These are phyloP conservation scores for Lizonia empirigonia DNA, from an alignment of 2,329 filamentous ascomycete genomes.

Conservation along the genomic window DNA sequence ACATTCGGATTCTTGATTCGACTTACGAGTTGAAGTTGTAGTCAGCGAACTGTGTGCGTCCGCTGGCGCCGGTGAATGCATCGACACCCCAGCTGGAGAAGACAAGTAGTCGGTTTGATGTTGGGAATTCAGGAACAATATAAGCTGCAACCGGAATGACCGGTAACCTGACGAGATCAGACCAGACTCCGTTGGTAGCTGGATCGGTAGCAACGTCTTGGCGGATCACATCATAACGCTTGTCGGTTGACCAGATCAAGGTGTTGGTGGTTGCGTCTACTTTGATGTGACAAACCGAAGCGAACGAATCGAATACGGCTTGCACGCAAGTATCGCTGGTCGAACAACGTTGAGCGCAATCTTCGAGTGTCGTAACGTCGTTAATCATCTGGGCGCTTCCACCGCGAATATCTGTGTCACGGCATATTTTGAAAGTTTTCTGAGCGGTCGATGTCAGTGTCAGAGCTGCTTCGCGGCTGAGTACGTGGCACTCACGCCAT, in stretches of 20 bases:
- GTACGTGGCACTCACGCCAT: conserved; percentile 18
- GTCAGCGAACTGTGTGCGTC: conserved; percentile 33
- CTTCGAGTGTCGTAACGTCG: conserved; percentile 19
- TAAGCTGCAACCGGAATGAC: conserved; percentile 40
- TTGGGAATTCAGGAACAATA: conserved; percentile 33
- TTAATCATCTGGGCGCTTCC: conserved; percentile 22
- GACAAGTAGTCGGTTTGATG: conserved; percentile 28
- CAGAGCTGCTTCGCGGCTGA: not conserved
- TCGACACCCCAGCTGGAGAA: conserved; percentile 38
- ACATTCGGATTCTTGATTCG: not conserved
- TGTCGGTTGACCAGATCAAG: conserved; percentile 36
- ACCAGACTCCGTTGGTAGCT: conserved; percentile 31
- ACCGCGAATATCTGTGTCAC: conserved; percentile 32
- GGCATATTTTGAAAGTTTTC: conserved; percentile 32
- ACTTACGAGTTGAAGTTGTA: conserved; percentile 35
- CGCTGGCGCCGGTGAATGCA: conserved; percentile 32
- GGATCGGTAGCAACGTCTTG: conserved; percentile 19
- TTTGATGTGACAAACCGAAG: conserved; percentile 32
- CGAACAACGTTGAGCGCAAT: conserved; percentile 33
- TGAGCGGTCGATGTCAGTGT: conserved; percentile 1
- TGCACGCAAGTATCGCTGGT: conserved; percentile 24
- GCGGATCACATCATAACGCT: conserved; percentile 34
- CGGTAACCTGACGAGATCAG: conserved; percentile 32
- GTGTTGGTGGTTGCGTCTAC: conserved; percentile 28
- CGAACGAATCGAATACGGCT: conserved; percentile 29